Evolutionary conservation across 129 eudicot species (phyloP).

Genomic region (Ambrosia trifida): DNA sequence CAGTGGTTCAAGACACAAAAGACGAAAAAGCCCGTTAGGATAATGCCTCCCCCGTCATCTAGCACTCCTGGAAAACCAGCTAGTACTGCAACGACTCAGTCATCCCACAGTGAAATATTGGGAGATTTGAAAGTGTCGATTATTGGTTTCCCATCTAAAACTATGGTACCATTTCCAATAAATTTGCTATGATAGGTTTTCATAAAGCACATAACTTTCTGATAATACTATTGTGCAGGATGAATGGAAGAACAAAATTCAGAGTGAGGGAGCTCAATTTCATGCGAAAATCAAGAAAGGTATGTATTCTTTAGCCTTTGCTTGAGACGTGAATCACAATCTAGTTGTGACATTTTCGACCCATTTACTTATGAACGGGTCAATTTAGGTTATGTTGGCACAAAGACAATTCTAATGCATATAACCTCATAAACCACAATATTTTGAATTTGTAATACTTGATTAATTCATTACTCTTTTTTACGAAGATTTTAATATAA

Average conservation of each 20-base stretch:
- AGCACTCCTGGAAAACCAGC: slow-evolving; percentile 39
- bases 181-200: neutral
- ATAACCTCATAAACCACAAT: neutral
- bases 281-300: slow-evolving; percentile 82
- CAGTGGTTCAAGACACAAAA: slow-evolving; percentile 94
- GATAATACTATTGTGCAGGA: slow-evolving; percentile 37
- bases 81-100: slow-evolving; percentile 43
- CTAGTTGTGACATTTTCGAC: neutral
- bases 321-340: neutral
- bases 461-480: neutral
- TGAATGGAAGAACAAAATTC: slow-evolving; percentile 64
- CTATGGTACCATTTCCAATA: slow-evolving; percentile 44
- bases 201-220: slow-evolving; percentile 4
- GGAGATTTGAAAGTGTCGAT: slow-evolving; percentile 71
- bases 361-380: neutral
- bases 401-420: neutral
- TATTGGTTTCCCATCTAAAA: slow-evolving; percentile 45
- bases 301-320: slow-evolving; percentile 13
- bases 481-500: neutral
- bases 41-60: slow-evolving; percentile 71
- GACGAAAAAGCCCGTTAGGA: slow-evolving; percentile 54
- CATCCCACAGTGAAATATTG: slow-evolving; percentile 57
- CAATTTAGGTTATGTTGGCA: neutral
- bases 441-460: neutral
- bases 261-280: slow-evolving; percentile 69